Conservation (phyloP, 345 rosid genomes). For the Euphorbia peplus region DNA sequence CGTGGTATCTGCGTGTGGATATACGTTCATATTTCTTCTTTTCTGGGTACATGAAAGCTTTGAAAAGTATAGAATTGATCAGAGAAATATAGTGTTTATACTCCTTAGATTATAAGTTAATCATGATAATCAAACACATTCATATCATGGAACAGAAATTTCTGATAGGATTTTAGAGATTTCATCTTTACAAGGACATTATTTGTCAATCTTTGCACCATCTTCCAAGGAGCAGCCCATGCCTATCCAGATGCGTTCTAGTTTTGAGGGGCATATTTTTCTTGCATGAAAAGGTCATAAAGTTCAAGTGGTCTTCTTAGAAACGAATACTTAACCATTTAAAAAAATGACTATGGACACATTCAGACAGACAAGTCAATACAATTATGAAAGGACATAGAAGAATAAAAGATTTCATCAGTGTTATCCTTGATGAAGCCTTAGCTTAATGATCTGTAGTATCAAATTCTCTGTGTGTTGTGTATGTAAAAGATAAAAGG, state of each 20-base stretch:
- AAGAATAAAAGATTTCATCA: background rate
- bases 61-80: background rate
- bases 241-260: too few species aligned
- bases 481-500: background rate
- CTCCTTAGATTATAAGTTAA: background rate
- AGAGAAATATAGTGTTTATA: background rate
- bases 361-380: background rate
- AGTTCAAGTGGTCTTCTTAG: too few species aligned
- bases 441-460: slow-evolving; percentile 2
- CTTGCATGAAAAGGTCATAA: too few species aligned
- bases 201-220: too few species aligned
- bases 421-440: background rate
- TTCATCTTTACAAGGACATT: background rate
- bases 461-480: background rate
- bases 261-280: too few species aligned
- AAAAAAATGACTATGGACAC: too few species aligned
- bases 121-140: background rate
- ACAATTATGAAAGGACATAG: background rate
- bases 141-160: background rate
- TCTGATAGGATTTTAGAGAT: background rate
- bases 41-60: background rate
- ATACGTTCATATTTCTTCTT: background rate
- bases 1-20: background rate
- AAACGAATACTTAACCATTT: too few species aligned
- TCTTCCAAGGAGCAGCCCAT: too few species aligned